These are phyloP conservation scores for Haplosporangium sp. DNA, from an alignment of 371 early-diverging fungal species.

Conservation along the genomic window DNA sequence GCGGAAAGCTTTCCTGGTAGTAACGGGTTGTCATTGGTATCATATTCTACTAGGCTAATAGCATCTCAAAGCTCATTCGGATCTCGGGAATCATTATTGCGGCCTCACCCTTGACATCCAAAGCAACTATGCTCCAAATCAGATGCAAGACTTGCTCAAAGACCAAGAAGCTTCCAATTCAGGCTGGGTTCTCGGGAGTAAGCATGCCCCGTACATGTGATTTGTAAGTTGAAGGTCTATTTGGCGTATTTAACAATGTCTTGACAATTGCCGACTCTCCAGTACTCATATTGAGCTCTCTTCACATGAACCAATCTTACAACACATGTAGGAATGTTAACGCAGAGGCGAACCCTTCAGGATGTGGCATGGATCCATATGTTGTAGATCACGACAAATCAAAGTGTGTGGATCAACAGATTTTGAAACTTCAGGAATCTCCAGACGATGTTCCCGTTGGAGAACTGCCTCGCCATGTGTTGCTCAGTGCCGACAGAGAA, in stretches of 20 bases:
- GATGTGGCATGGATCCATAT: slow-evolving; percentile 96
- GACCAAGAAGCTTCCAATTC: slow-evolving; percentile 81
- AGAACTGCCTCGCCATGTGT: slow-evolving; percentile 97
- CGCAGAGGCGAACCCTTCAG: slow-evolving; percentile 56
- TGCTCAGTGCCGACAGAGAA: slow-evolving; percentile 89
- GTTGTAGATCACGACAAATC: slow-evolving; percentile 96
- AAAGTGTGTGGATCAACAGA: slow-evolving; percentile 97
- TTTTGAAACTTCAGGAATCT: slow-evolving; percentile 98
- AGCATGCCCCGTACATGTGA: slow-evolving; percentile 91
- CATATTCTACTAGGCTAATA: too few relatives aligned
- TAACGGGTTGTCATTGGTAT: too few relatives aligned
- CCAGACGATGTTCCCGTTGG: slow-evolving; percentile 99
- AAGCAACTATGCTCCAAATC: slow-evolving; percentile 89
- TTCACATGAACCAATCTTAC: neutral
- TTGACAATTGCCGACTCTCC: too few relatives aligned
- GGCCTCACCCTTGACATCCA: slow-evolving; percentile 89
- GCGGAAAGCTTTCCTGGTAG: too few relatives aligned
- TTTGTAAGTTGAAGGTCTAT: slow-evolving; percentile 61
- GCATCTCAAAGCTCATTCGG: slow-evolving; percentile 94
- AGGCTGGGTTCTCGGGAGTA: slow-evolving; percentile 87
- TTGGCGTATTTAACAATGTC: too few relatives aligned
- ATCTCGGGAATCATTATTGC: slow-evolving; percentile 98
- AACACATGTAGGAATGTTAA: slow-evolving; percentile 32
- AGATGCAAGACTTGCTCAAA: slow-evolving; percentile 91
- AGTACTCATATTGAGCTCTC: too few relatives aligned